Evolutionary conservation across 1,284 basidiomycete species (phyloP).

Genomic region (Sporisorium scitamineum): DNA sequence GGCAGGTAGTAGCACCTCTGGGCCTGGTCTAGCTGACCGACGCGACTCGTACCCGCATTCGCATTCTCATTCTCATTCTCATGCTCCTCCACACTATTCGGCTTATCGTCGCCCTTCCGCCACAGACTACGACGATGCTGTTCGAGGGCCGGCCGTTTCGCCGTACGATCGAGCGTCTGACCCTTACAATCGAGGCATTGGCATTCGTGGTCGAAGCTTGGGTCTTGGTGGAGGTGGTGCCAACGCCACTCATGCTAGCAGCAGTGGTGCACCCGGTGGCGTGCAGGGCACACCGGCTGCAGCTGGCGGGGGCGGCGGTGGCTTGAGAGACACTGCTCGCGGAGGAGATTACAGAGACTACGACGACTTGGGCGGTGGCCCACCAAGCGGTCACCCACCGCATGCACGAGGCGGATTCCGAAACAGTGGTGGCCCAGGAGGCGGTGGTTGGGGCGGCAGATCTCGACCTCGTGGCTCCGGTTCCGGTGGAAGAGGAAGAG

Average conservation of each 20-base stretch:
- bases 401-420: slow-evolving; percentile 13
- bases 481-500: slow-evolving; percentile 17
- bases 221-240: slow-evolving; percentile 4
- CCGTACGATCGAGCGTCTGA: slow-evolving; percentile 32
- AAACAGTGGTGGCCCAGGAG: slow-evolving; percentile 1
- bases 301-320: neutral
- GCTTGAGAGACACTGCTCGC: neutral
- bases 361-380: slow-evolving; percentile 11
- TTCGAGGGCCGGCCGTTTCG: slow-evolving; percentile 1
- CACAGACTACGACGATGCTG: slow-evolving; percentile 31
- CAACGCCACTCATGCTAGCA: neutral
- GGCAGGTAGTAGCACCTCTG: neutral
- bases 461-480: slow-evolving; percentile 2
- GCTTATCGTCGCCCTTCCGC: slow-evolving; percentile 33
- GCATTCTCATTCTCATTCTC: slow-evolving; percentile 1
- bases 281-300: neutral
- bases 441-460: slow-evolving; percentile 17
- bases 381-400: neutral
- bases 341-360: slow-evolving; percentile 19
- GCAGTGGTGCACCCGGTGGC: neutral
- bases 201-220: slow-evolving; percentile 23
- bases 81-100: neutral
- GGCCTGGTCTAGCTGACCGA: slow-evolving; percentile 12
- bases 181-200: slow-evolving; percentile 32
- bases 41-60: slow-evolving; percentile 17